Conservation (phyloP, 306 rosid species). For the Dryas alaskensis region DNA sequence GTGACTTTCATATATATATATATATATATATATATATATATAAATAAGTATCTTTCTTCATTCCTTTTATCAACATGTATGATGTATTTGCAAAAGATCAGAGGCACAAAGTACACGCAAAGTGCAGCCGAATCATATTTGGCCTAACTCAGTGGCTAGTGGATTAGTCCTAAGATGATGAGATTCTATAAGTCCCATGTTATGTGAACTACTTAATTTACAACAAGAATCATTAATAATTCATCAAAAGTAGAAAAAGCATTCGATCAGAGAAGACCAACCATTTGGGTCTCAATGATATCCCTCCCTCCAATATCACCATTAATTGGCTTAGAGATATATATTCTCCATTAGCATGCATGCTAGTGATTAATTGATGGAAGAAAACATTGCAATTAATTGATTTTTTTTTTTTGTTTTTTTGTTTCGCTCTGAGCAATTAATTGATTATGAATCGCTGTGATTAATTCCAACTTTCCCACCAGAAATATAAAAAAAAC, state of each 20-base stretch:
- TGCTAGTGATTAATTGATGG: not conserved
- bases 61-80: no score
- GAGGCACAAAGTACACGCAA: constrained; percentile 27
- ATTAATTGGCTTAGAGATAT: not conserved
- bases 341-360: not conserved
- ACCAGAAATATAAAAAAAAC: no score
- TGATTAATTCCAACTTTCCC: no score
- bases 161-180: constrained; percentile 7
- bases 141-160: not conserved
- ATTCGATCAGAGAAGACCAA: not conserved
- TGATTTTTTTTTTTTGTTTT: no score
- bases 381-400: no score
- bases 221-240: not conserved
- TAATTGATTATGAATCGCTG: no score
- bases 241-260: not conserved
- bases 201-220: constrained; percentile 1
- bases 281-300: no score
- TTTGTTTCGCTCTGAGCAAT: no score
- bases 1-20: no score
- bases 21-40: no score
- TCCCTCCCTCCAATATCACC: not conserved
- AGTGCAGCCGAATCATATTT: constrained; percentile 3
- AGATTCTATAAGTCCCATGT: constrained; percentile 13
- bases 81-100: not conserved
- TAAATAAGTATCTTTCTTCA: no score